Evolutionary conservation across 202 grass and related monocot genomes (phyloP).

Genomic region (Bolboschoenoplectus hybrid): DNA sequence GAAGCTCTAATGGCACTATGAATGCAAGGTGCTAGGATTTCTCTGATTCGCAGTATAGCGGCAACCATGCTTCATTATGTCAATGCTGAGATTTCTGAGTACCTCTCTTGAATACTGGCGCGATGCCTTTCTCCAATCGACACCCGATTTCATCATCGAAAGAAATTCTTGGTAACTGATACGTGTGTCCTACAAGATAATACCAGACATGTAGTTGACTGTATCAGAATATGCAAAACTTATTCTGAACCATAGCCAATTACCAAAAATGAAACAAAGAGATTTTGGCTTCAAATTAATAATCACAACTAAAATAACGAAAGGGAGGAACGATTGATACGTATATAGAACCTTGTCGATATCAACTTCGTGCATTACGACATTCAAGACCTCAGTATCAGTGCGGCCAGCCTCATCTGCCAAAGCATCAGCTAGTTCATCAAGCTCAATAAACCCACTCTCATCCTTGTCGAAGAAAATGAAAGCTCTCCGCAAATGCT

Average conservation of each 20-base stretch:
- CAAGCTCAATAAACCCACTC: conserved; percentile 79
- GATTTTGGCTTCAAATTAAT: background rate
- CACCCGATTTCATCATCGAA: conserved; percentile 93
- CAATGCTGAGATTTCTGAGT: conserved; percentile 81
- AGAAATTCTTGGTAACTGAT: conserved; percentile 89
- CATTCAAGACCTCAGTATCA: conserved; percentile 66
- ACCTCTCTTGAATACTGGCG: conserved; percentile 96
- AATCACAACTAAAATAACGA: background rate
- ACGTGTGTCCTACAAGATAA: conserved; percentile 58
- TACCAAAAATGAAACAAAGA: background rate
- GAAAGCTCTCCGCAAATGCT: conserved; percentile 87
- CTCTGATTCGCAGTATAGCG: conserved; percentile 38
- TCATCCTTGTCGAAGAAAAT: conserved; percentile 89
- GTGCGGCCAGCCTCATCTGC: conserved; percentile 63
- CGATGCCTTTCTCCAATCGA: conserved; percentile 96
- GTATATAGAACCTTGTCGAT: conserved; percentile 61
- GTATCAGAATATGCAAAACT: background rate
- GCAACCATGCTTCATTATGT: conserved; percentile 85
- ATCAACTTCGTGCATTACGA: conserved; percentile 77
- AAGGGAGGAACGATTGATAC: background rate
- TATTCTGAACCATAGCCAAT: background rate
- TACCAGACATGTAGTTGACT: background rate
- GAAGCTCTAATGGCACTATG: background rate
- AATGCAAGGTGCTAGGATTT: conserved; percentile 15
- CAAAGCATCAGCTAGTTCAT: conserved; percentile 75